Conservation (phyloP, 2,329 filamentous ascomycete species). For the Chrysosporium keratinophilum region DNA sequence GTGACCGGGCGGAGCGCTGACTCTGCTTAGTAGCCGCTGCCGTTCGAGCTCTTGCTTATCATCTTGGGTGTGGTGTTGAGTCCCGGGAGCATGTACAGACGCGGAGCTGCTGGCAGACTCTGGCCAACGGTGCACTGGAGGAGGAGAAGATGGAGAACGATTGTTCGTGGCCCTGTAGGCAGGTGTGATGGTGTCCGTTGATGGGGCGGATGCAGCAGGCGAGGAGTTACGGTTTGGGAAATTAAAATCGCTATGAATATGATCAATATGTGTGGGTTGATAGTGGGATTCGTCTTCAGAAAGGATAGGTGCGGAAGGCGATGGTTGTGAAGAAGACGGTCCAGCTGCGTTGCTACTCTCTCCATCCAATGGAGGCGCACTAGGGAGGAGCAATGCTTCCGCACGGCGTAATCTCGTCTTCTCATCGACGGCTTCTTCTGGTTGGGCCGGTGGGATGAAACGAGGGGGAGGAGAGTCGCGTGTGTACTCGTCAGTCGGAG, state of each 20-base stretch:
- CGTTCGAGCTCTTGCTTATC: slow-evolving; percentile 74
- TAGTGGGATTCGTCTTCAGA: slow-evolving; percentile 39
- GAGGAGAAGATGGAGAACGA: neutral
- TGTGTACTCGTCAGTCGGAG: slow-evolving; percentile 1
- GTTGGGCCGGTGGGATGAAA: slow-evolving; percentile 36
- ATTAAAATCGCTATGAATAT: slow-evolving; percentile 20
- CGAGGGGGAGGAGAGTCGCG: slow-evolving; percentile 4
- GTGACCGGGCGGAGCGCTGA: slow-evolving; percentile 46
- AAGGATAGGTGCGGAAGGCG: slow-evolving; percentile 38
- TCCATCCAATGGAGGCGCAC: slow-evolving; percentile 52
- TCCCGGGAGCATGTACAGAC: neutral
- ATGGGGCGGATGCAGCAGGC: slow-evolving; percentile 21
- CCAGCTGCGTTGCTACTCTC: slow-evolving; percentile 27
- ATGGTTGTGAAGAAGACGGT: slow-evolving; percentile 30
- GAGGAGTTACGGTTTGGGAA: slow-evolving; percentile 12
- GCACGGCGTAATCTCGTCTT: slow-evolving; percentile 70
- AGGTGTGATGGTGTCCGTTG: slow-evolving; percentile 23
- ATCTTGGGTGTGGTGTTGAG: slow-evolving; percentile 34
- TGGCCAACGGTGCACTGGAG: slow-evolving; percentile 6
- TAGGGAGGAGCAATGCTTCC: slow-evolving; percentile 70
- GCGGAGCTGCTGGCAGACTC: neutral
- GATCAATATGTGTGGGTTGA: slow-evolving; percentile 31
- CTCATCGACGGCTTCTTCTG: slow-evolving; percentile 58
- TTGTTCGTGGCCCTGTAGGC: neutral
- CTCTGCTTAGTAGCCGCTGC: slow-evolving; percentile 51